These are phyloP conservation scores for Podosphaera fusca DNA, from an alignment of 2,329 filamentous ascomycete species.

Conservation along the genomic window DNA sequence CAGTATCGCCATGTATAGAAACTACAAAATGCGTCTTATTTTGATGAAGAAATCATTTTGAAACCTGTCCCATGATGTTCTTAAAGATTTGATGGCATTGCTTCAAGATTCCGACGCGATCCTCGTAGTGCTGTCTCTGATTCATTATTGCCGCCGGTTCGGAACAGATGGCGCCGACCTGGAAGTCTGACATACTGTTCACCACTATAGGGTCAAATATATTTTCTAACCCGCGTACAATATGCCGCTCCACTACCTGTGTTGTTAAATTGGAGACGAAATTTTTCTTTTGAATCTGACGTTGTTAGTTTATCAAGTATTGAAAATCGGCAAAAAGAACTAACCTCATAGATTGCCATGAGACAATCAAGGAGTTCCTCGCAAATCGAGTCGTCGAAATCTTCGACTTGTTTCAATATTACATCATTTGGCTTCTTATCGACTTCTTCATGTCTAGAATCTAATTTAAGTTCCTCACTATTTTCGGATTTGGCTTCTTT, in stretches of 20 bases:
- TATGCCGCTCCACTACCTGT: constrained; percentile 17
- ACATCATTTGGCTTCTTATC: neutral
- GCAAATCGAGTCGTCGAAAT: constrained; percentile 15
- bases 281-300: constrained; percentile 14
- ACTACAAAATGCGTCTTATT: neutral
- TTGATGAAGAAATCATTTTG: neutral
- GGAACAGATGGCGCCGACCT: constrained; percentile 11
- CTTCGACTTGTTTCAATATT: constrained; percentile 2
- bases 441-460: neutral
- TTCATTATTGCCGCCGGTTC: constrained; percentile 10
- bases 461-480: neutral
- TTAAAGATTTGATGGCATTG: constrained; percentile 13
- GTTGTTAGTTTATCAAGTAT: neutral
- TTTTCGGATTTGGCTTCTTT: neutral
- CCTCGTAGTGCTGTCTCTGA: constrained; percentile 10
- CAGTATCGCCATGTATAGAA: too few relatives aligned
- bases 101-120: constrained; percentile 13
- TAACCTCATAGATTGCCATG: constrained; percentile 17
- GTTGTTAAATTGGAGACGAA: constrained; percentile 17
- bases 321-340: neutral
- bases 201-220: constrained; percentile 12
- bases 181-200: constrained; percentile 5
- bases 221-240: constrained; percentile 12
- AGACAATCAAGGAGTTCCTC: constrained; percentile 15
- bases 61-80: constrained; percentile 3